A percentile compares a stretch with the other conserved stretches of the same genome.
Conservation (phyloP, 352 stramenopile species). For the Phytophthora agathidicida region DNA sequence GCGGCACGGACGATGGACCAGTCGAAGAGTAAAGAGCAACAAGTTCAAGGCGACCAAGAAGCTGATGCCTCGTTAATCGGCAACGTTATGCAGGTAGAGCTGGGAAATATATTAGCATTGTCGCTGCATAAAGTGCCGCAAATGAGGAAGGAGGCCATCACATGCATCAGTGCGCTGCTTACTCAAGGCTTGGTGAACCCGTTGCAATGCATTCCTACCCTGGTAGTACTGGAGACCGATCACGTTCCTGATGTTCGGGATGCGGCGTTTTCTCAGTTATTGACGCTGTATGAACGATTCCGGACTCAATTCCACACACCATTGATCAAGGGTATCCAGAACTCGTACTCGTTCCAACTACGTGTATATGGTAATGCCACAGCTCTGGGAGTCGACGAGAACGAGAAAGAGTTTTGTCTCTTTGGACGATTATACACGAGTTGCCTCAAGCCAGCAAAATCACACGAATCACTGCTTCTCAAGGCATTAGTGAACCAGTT, state of each 20-base stretch:
- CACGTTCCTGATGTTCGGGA: conserved; percentile 69
- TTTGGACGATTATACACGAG: conserved; percentile 74
- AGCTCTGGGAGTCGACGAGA: conserved; percentile 65
- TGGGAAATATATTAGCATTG: conserved; percentile 66
- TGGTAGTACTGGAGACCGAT: conserved; percentile 85
- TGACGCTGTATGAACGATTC: conserved; percentile 69
- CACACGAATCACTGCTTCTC: conserved; percentile 64
- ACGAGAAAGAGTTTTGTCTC: conserved; percentile 73
- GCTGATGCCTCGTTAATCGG: conserved; percentile 85
- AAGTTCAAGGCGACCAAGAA: conserved; percentile 89
- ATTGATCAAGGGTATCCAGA: conserved; percentile 62
- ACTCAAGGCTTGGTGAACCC: conserved; percentile 84
- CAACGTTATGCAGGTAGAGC: conserved; percentile 86
- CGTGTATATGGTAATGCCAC: conserved; percentile 53
- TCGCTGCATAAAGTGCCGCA: conserved; percentile 56
- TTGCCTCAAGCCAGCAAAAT: conserved; percentile 55
- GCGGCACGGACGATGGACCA: conserved; percentile 45
- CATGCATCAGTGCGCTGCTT: conserved; percentile 68
- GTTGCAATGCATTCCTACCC: conserved; percentile 73
- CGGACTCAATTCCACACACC: conserved; percentile 55
- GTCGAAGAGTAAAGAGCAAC: conserved; percentile 72
- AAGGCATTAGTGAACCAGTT: conserved; percentile 78
- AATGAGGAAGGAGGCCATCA: conserved; percentile 74
- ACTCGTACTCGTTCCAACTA: conserved; percentile 75
- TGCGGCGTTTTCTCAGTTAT: conserved; percentile 66